phyloP scores from a whole-genome alignment of 352 stramenopile species.

The Poterioochromonas sp. region DNA sequence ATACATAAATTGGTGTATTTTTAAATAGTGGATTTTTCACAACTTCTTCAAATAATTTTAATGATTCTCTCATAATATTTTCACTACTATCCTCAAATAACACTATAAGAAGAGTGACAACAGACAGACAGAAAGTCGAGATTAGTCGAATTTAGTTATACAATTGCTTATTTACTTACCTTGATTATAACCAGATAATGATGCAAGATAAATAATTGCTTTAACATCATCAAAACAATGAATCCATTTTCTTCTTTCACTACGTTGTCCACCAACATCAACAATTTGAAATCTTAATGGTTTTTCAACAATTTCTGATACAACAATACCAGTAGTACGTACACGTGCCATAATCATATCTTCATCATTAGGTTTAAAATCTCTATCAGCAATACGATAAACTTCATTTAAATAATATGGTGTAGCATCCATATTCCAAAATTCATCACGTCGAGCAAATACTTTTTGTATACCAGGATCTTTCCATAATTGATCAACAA shows the following conservation, averaged over 20 bases:
- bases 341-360: conserved; percentile 88
- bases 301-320: conserved; percentile 84
- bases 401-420: conserved; percentile 88
- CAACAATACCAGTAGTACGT: conserved; percentile 85
- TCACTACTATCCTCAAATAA: conserved; percentile 82
- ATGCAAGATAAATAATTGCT: conserved; percentile 44
- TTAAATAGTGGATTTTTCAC: conserved; percentile 85
- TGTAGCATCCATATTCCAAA: conserved; percentile 70
- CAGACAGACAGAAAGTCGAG: background rate
- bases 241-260: conserved; percentile 64
- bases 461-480: background rate
- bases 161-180: background rate
- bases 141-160: background rate
- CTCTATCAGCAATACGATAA: conserved; percentile 92
- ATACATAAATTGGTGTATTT: conserved; percentile 85
- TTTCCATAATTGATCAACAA: conserved; percentile 25
- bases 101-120: conserved; percentile 37
- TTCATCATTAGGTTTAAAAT: conserved; percentile 75
- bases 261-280: conserved; percentile 73
- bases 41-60: conserved; percentile 87
- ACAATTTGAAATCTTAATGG: conserved; percentile 86
- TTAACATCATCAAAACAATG: conserved; percentile 48
- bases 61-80: conserved; percentile 82
- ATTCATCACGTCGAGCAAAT: conserved; percentile 13
- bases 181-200: conserved; percentile 44